Percentiles rank a stretch among this genome's conserved stretches.
Conservation (phyloP, 768 basidiomycete species). For the Macrolepiota albuminosa region DNA sequence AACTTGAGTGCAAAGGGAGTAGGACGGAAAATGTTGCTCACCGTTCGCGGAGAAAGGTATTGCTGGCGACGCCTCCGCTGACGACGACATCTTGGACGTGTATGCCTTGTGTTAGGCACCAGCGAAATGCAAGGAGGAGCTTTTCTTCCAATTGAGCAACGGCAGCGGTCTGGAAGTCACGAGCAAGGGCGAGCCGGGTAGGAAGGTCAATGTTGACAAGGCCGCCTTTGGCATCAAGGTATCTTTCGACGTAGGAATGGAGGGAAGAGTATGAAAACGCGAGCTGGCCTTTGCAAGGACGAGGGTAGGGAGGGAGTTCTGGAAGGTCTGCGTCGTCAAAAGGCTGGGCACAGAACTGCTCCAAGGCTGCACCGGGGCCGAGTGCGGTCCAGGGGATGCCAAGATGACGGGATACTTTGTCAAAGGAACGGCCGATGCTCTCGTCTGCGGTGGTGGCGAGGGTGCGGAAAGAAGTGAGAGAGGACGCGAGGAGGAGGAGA, state of each 20-base stretch:
- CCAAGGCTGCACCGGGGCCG: constrained; percentile 80
- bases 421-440: constrained; percentile 75
- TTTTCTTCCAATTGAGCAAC: constrained; percentile 75
- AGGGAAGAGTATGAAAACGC: constrained; percentile 78
- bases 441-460: constrained; percentile 74
- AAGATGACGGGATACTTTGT: constrained; percentile 76
- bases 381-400: constrained; percentile 55
- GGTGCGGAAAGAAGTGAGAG: constrained; percentile 53
- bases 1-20: not conserved
- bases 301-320: constrained; percentile 35
- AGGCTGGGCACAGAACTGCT: constrained; percentile 52
- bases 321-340: constrained; percentile 22
- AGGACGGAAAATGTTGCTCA: constrained; percentile 22
- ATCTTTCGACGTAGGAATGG: constrained; percentile 65
- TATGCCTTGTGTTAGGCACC: constrained; percentile 39
- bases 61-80: constrained; percentile 94
- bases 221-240: constrained; percentile 40
- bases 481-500: constrained; percentile 70
- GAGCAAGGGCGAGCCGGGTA: constrained; percentile 48
- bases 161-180: constrained; percentile 69
- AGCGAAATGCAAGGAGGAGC: constrained; percentile 47
- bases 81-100: constrained; percentile 61
- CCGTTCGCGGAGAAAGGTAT: constrained; percentile 63
- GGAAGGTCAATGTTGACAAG: constrained; percentile 34
- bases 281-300: constrained; percentile 48